A percentile compares a stretch with the other conserved stretches of the same genome.
phyloP scores from a whole-genome alignment of 2,329 filamentous ascomycete species.

The Aaosphaeria arxii region DNA sequence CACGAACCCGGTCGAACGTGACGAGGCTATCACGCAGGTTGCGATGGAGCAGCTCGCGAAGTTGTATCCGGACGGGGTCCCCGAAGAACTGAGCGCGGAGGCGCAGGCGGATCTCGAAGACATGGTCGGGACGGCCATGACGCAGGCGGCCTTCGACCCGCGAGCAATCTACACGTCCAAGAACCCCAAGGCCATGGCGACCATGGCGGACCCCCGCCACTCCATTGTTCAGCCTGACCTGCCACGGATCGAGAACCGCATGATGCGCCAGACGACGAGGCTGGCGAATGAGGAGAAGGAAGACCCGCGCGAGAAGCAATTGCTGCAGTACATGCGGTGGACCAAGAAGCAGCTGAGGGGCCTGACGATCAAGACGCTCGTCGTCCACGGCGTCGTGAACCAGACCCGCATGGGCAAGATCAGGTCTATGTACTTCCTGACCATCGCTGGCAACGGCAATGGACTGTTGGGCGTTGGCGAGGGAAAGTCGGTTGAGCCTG shows the following conservation, averaged over 20 bases:
- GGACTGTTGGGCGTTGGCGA: conserved; percentile 86
- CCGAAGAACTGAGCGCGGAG: conserved; percentile 18
- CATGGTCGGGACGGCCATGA: conserved; percentile 28
- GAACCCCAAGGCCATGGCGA: conserved; percentile 48
- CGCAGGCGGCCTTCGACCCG: conserved; percentile 38
- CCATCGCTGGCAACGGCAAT: conserved; percentile 81
- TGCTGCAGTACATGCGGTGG: conserved; percentile 55
- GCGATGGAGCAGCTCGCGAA: conserved; percentile 34
- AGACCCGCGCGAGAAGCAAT: conserved; percentile 48
- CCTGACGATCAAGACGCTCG: conserved; percentile 69
- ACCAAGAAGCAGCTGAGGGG: conserved; percentile 43
- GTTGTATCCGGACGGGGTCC: conserved; percentile 33
- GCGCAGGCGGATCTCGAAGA: conserved; percentile 19
- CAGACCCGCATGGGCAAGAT: conserved; percentile 97
- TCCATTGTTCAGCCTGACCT: conserved; percentile 50
- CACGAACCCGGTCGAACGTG: conserved; percentile 30
- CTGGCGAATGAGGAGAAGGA: conserved; percentile 36
- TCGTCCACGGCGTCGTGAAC: conserved; percentile 74
- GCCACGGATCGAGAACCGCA: conserved; percentile 42
- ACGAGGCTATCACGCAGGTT: conserved; percentile 28
- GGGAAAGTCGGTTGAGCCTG: conserved; percentile 76
- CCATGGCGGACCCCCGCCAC: conserved; percentile 46
- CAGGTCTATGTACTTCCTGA: conserved; percentile 68
- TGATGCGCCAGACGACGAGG: conserved; percentile 32
- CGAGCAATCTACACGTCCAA: conserved; percentile 47